phyloP scores from a whole-genome alignment of 1,284 basidiomycete species.

The Schizophyllum amplum region DNA sequence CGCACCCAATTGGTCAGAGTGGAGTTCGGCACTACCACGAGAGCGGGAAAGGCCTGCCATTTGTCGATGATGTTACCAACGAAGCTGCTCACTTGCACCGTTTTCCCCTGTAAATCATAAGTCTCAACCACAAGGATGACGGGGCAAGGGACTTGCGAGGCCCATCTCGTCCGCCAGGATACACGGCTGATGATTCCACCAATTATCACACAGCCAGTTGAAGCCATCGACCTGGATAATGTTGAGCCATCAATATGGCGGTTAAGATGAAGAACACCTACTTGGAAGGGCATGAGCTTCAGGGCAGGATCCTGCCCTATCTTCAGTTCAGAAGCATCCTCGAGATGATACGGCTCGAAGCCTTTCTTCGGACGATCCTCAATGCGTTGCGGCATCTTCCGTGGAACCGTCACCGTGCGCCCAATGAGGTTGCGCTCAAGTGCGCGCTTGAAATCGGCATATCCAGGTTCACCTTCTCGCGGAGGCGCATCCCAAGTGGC shows the following conservation, averaged over 20 bases:
- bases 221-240: constrained; percentile 72
- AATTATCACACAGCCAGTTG: constrained; percentile 88
- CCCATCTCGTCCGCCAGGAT: constrained; percentile 99
- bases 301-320: constrained; percentile 55
- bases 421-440: constrained; percentile 60
- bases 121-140: constrained; percentile 6
- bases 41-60: constrained; percentile 63
- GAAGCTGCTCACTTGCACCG: constrained; percentile 86
- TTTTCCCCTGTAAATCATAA: constrained; percentile 65
- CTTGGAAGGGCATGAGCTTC: constrained; percentile 83
- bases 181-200: constrained; percentile 81
- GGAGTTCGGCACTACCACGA: constrained; percentile 93
- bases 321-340: constrained; percentile 44
- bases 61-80: constrained; percentile 67
- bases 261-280: constrained; percentile 19
- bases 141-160: constrained; percentile 40
- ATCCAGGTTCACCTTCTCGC: constrained; percentile 43
- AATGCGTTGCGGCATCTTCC: constrained; percentile 32
- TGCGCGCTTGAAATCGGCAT: constrained; percentile 57
- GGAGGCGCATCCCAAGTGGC: constrained; percentile 92
- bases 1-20: constrained; percentile 84
- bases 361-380: constrained; percentile 40
- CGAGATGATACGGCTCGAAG: constrained; percentile 38
- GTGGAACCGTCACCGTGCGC: constrained; percentile 51
- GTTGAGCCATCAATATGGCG: constrained; percentile 1